A percentile compares a stretch with the other conserved stretches of the same genome.
These are phyloP conservation scores for Corynespora cassiicola DNA, from an alignment of 2,329 filamentous ascomycete genomes.

Conservation along the genomic window DNA sequence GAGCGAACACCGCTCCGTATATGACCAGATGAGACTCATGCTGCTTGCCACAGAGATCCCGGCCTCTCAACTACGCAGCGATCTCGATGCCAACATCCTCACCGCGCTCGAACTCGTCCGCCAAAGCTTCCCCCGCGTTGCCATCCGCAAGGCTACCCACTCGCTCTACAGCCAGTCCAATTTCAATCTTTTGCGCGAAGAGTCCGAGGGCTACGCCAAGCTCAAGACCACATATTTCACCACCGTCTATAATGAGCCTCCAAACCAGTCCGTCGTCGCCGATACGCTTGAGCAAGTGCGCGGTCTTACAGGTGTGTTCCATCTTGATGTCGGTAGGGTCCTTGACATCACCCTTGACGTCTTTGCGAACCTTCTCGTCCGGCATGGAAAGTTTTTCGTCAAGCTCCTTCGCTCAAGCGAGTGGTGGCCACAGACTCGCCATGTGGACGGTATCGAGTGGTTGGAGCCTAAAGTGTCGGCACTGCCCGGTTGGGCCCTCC, in stretches of 20 bases:
- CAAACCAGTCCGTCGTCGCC: slow-evolving; percentile 77
- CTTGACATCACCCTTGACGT: slow-evolving; percentile 95
- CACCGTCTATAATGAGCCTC: slow-evolving; percentile 76
- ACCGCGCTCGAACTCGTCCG: slow-evolving; percentile 80
- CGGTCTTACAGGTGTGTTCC: slow-evolving; percentile 93
- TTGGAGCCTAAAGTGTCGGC: slow-evolving; percentile 63
- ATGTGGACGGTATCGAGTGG: slow-evolving; percentile 57
- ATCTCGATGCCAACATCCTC: slow-evolving; percentile 81
- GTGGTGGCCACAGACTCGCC: slow-evolving; percentile 86
- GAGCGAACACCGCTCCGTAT: slow-evolving; percentile 72
- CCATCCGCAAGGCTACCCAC: slow-evolving; percentile 90
- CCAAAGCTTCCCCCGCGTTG: slow-evolving; percentile 81
- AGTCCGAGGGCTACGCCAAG: slow-evolving; percentile 96
- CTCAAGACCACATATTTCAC: slow-evolving; percentile 95
- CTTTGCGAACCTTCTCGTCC: slow-evolving; percentile 90
- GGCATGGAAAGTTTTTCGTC: slow-evolving; percentile 92
- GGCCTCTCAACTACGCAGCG: slow-evolving; percentile 74
- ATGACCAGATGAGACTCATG: slow-evolving; percentile 68
- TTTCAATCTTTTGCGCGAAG: slow-evolving; percentile 93
- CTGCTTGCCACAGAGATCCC: slow-evolving; percentile 76
- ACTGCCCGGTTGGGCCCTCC: slow-evolving; percentile 85
- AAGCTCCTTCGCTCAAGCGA: slow-evolving; percentile 90
- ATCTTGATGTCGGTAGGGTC: slow-evolving; percentile 92
- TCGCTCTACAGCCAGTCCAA: slow-evolving; percentile 94
- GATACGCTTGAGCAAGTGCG: slow-evolving; percentile 92